A percentile compares a stretch with the other conserved stretches of the same genome.
These are phyloP conservation scores for Kwoniella sp. DNA, from an alignment of 768 basidiomycete species.

Conservation along the genomic window DNA sequence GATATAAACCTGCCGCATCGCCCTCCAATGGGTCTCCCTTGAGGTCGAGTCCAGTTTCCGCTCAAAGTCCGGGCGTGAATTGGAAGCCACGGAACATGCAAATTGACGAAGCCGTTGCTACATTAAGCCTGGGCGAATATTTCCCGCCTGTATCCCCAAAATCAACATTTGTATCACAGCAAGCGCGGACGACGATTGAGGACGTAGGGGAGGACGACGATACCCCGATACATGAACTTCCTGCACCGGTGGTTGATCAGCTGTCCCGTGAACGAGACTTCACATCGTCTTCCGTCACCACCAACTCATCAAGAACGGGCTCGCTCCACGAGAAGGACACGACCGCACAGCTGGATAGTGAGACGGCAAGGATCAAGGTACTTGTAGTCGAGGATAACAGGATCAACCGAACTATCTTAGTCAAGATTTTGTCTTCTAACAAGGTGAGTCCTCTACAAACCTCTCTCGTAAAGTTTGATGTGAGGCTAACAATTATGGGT, in stretches of 20 bases:
- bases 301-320: background rate
- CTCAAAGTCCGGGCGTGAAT: background rate
- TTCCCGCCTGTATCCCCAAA: constrained; percentile 24
- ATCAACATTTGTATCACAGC: background rate
- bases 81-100: constrained; percentile 36
- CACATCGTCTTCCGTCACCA: background rate
- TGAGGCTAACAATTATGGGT: constrained; percentile 2
- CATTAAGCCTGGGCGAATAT: constrained; percentile 44
- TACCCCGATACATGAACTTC: background rate
- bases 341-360: background rate
- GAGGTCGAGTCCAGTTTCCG: background rate
- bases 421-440: constrained; percentile 37
- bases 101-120: constrained; percentile 40
- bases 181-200: background rate
- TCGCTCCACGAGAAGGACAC: background rate
- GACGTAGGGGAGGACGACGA: background rate
- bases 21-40: background rate
- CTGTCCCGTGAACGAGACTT: background rate
- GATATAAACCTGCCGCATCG: background rate
- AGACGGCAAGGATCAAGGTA: constrained; percentile 31
- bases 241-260: background rate
- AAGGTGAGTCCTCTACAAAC: constrained; percentile 13
- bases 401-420: constrained; percentile 42
- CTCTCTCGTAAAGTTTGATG: background rate
- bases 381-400: constrained; percentile 52